Evolutionary conservation across 1,139 yeast genomes (phyloP).

Genomic region (Hemisphaericaspora lyxosophila): DNA sequence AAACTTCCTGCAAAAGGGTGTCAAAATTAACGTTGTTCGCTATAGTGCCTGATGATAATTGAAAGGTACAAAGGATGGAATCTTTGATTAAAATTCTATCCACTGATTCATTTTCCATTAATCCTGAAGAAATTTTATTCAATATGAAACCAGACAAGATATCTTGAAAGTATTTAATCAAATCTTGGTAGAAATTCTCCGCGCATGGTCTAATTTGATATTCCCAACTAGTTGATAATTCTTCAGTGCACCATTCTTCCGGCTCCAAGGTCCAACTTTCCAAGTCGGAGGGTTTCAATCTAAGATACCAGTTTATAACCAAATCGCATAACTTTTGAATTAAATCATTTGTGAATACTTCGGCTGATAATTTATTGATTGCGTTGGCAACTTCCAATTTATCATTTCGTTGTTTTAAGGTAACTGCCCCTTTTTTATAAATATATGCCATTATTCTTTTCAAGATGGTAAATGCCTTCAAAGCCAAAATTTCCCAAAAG

Average conservation of each 20-base stretch:
- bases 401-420: constrained; percentile 63
- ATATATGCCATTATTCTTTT: constrained; percentile 64
- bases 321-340: constrained; percentile 62
- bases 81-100: constrained; percentile 69
- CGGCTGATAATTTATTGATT: constrained; percentile 47
- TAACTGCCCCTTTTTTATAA: constrained; percentile 64
- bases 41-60: constrained; percentile 68
- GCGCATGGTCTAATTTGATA: constrained; percentile 86
- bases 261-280: constrained; percentile 85
- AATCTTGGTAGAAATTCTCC: constrained; percentile 77
- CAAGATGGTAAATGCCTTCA: constrained; percentile 67
- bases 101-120: constrained; percentile 36
- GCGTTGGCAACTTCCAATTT: constrained; percentile 61
- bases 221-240: constrained; percentile 75
- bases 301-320: constrained; percentile 69
- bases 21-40: constrained; percentile 66
- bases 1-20: constrained; percentile 51
- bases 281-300: constrained; percentile 70
- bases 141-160: constrained; percentile 62
- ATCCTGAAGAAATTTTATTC: constrained; percentile 57
- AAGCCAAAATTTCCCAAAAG: constrained; percentile 75
- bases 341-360: constrained; percentile 58
- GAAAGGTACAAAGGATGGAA: constrained; percentile 78
- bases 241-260: constrained; percentile 90
- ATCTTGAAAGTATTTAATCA: constrained; percentile 64